A percentile compares a stretch with the other conserved stretches of the same genome.
Evolutionary conservation across 805 yeast genomes (phyloP).

Genomic region (Candida germanica): DNA sequence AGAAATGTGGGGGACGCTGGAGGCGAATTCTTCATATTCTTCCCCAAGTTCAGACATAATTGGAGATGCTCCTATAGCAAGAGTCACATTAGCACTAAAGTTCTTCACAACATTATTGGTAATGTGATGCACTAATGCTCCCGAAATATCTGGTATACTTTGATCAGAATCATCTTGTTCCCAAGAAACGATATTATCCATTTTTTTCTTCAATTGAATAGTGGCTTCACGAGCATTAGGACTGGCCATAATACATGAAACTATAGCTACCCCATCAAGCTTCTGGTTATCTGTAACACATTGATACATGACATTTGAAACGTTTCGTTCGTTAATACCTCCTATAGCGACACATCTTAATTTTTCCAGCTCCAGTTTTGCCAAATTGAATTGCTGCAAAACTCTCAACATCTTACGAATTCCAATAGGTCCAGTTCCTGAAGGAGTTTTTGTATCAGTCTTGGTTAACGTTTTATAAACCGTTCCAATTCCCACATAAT

Average conservation of each 20-base stretch:
- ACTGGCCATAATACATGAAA: slow-evolving; percentile 77
- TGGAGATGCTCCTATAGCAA: slow-evolving; percentile 85
- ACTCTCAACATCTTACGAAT: slow-evolving; percentile 50
- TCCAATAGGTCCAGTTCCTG: slow-evolving; percentile 61
- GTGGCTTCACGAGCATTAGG: slow-evolving; percentile 54
- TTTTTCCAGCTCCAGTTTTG: slow-evolving; percentile 19
- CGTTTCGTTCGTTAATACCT: slow-evolving; percentile 66
- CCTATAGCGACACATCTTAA: slow-evolving; percentile 76
- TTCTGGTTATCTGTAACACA: slow-evolving; percentile 43
- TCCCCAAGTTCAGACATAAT: slow-evolving; percentile 74
- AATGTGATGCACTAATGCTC: slow-evolving; percentile 80
- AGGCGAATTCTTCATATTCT: slow-evolving; percentile 68
- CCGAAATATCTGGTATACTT: slow-evolving; percentile 9
- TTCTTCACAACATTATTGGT: slow-evolving; percentile 88
- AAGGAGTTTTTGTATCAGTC: slow-evolving; percentile 49
- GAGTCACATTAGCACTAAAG: slow-evolving; percentile 80
- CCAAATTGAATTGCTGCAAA: slow-evolving; percentile 22
- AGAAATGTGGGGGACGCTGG: slow-evolving; percentile 46
- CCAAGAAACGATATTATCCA: slow-evolving; percentile 16
- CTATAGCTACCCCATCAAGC: slow-evolving; percentile 85
- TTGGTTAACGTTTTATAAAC: slow-evolving; percentile 75
- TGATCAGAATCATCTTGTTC: neutral
- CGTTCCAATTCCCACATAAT: slow-evolving; percentile 85
- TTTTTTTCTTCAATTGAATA: slow-evolving; percentile 22
- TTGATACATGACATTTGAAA: slow-evolving; percentile 53